Conservation (phyloP, 805 yeast species). For the Alloascoidea hylecoeti region DNA sequence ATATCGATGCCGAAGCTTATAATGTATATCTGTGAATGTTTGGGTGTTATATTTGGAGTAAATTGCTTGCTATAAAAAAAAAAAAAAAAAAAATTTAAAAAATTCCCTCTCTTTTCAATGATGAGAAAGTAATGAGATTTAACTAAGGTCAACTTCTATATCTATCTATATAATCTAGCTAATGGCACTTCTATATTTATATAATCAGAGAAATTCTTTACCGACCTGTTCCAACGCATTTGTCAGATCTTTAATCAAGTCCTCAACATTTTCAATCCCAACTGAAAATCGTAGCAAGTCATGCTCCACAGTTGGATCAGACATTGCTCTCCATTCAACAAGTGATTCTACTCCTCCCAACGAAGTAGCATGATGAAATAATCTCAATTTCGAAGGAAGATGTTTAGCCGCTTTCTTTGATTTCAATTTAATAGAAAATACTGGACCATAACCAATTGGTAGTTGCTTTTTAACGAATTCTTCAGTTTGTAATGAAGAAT, state of each 20-base stretch:
- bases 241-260: slow-evolving; percentile 61
- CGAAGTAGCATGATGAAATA: slow-evolving; percentile 85
- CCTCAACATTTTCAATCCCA: slow-evolving; percentile 69
- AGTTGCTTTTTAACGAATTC: slow-evolving; percentile 51
- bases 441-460: slow-evolving; percentile 57
- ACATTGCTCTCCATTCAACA: slow-evolving; percentile 80
- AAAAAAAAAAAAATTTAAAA: no score
- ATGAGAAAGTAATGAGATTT: no score
- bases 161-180: no score
- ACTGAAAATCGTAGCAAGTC: slow-evolving; percentile 60
- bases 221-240: no score
- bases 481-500: slow-evolving; percentile 69
- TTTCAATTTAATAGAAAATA: slow-evolving; percentile 48
- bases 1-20: no score
- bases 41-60: no score
- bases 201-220: no score
- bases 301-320: slow-evolving; percentile 42
- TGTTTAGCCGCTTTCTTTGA: slow-evolving; percentile 38
- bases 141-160: no score
- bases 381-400: slow-evolving; percentile 51
- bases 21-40: no score
- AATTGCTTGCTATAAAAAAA: no score
- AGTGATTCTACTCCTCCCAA: slow-evolving; percentile 87
- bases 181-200: no score
- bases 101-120: no score